Evolutionary conservation across 73 alveolate genomes (phyloP).

Genomic region (Vitrella brassicaformis): DNA sequence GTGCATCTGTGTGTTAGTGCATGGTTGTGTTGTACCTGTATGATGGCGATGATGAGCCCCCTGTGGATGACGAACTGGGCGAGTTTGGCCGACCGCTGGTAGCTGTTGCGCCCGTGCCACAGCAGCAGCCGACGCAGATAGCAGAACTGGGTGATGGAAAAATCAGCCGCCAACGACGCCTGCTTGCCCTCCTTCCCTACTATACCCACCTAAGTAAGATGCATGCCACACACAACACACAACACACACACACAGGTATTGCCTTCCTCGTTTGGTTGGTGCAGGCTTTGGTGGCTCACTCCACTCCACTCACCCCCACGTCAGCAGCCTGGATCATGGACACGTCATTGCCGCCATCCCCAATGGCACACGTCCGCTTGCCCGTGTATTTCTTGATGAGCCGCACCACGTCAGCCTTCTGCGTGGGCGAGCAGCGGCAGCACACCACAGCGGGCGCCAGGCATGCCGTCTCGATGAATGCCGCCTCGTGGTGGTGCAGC

Average conservation of each 20-base stretch:
- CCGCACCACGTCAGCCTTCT: slow-evolving; percentile 51
- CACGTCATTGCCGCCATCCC: slow-evolving; percentile 65
- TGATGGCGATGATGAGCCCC: slow-evolving; percentile 82
- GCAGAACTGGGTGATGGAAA: slow-evolving; percentile 74
- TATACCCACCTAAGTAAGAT: too few relatives aligned
- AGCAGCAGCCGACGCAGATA: slow-evolving; percentile 59
- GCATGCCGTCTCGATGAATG: slow-evolving; percentile 35
- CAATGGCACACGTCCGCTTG: slow-evolving; percentile 42
- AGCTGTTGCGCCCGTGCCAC: slow-evolving; percentile 91
- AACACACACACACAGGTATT: background rate
- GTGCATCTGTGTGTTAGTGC: too few relatives aligned
- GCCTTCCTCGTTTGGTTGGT: background rate
- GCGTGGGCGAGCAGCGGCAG: slow-evolving; percentile 62
- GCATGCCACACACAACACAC: slow-evolving; percentile 35
- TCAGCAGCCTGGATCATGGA: slow-evolving; percentile 40
- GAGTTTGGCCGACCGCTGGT: slow-evolving; percentile 75
- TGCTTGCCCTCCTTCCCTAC: slow-evolving; percentile 84
- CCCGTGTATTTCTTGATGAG: slow-evolving; percentile 40
- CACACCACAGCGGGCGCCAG: slow-evolving; percentile 19
- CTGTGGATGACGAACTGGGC: slow-evolving; percentile 86
- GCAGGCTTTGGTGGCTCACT: slow-evolving; percentile 51
- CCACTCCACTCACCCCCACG: too few relatives aligned
- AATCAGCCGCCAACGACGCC: slow-evolving; percentile 95
- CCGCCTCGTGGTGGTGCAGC: slow-evolving; percentile 11
- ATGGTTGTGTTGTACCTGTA: too few relatives aligned